Base-by-base conservation (phyloP, 805 yeast species). In the Yarrowia sp. region DNA sequence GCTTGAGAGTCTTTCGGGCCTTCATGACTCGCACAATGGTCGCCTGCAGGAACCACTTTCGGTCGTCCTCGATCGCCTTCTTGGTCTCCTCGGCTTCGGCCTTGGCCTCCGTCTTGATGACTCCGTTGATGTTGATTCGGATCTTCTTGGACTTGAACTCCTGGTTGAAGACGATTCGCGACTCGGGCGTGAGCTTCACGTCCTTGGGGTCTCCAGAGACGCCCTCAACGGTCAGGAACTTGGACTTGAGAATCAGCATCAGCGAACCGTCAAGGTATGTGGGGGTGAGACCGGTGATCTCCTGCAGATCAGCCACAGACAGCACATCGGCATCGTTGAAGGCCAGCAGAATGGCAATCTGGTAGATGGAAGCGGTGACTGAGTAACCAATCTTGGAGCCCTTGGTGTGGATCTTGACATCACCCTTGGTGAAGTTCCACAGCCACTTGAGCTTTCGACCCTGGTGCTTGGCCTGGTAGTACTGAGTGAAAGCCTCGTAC, bases 1-100 rank as follows among this genome's bases (percentile, higher is more conserved):
- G 98, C 68, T 85, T 84, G 71, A 90, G 79, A 48, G 81, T 81
- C 75, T 92, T 89, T 73, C 97, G 83, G 0, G 97, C 92, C 79
- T 93, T 93, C 98, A 93, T 95, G 73, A 93, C 90, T 71, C 99
- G 84, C 43, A 93, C 98, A 76, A 95, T 91, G 72, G 96, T 90
- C 1, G 98, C 97, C 73, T 91, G 90, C 71, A 95, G 80, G 77
- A 87, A 87, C 73, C 89, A 86, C 76, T 88, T 88, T 73, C 97
- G 84, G 67, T 92, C 92, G 71, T 91, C 95, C 71, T 87, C 91
- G 57, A 93, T 85, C 72, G 92, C 96, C 74, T 85, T 86, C 69
- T 84, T 87, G 2, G 92, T 83, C 66, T 88, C 91, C 39, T 86
- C 90, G 38, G 83, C 80, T 69, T 90, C 97, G 67, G 82, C 88